Base-by-base conservation (phyloP, 2,329 filamentous ascomycete genomes). In the Zymoseptoria ardabiliae region DNA sequence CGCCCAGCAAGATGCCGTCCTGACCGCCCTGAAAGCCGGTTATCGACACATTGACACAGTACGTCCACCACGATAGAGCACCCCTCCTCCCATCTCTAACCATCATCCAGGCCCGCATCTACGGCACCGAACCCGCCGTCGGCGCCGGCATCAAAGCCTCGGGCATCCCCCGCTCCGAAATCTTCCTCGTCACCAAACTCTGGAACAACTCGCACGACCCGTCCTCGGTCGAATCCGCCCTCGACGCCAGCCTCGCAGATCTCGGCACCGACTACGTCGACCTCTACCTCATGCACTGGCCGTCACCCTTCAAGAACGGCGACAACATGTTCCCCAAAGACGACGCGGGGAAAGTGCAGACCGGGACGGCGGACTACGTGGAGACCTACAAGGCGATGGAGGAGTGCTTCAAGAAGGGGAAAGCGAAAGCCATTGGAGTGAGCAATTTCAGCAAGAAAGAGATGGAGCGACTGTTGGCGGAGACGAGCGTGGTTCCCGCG, bases 251-350 rank as follows among this genome's bases (percentile, higher is more conserved):
- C 50, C 76, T 88, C 56, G 80, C 85, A 69, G 80, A 85, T 68
- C 79, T 88, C 67, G 81, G 79, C 11, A 75, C 86, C 48, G 85
- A 86, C 60, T 89, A 89, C 70, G 77, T 90, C 59, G 86, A 90
- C 70, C 77, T 90, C 10, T 88, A 82, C 71, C 78, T 89, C 59
- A 88, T 91, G 70, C 86, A 89, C 73, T 90, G 81, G 79, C 83
- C 82, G 0, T 76, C 78, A 9, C 75, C 82, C 0, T 84, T 82
- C 69, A 77, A 78, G 53, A 73, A 77, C 22, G 76, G 79, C n/a
- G 72, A 75, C 21, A 73, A 77, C 5, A 62, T 75, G 49, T 76
- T 81, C 54, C 81, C 81, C 2, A 79, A 78, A 61, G 67, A 74
- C 22, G 67, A 78, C 56, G 77, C 76, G 25, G 78, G 78, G 55